Conservation (phyloP, 2,329 filamentous ascomycete genomes). For the Chlorencoelia australis region DNA sequence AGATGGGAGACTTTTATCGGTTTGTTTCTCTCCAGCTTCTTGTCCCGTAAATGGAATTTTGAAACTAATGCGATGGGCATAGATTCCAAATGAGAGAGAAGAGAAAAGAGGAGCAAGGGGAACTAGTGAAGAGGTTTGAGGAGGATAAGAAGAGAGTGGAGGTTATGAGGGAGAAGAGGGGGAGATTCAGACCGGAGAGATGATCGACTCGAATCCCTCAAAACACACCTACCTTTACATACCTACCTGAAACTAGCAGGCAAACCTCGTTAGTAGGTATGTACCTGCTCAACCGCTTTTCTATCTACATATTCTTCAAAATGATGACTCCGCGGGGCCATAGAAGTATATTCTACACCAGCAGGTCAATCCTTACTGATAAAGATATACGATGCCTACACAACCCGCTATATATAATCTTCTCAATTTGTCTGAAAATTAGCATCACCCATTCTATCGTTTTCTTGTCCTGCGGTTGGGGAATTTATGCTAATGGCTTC, state of each 20-base stretch:
- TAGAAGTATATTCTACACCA: conserved; percentile 34
- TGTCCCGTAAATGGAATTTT: too few relatives aligned
- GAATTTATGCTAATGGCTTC: too few relatives aligned
- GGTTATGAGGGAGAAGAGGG: conserved; percentile 58
- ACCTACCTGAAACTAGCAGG: neutral
- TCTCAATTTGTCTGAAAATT: conserved; percentile 51
- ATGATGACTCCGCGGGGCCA: conserved; percentile 45
- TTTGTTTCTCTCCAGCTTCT: too few relatives aligned
- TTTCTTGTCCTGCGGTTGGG: too few relatives aligned
- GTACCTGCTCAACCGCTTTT: conserved; percentile 5
- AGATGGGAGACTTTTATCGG: conserved; percentile 68
- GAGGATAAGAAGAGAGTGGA: conserved; percentile 64
- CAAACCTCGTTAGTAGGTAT: conserved; percentile 8
- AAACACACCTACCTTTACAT: neutral
- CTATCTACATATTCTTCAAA: neutral
- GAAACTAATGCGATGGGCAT: too few relatives aligned
- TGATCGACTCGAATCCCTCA: conserved; percentile 25
- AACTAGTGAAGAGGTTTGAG: conserved; percentile 63
- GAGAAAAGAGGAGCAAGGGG: conserved; percentile 63
- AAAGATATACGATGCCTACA: conserved; percentile 40
- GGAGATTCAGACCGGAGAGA: conserved; percentile 45
- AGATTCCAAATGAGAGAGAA: conserved; percentile 73
- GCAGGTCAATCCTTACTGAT: conserved; percentile 22
- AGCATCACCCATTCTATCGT: too few relatives aligned
- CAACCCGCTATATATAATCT: conserved; percentile 56